Percentiles rank a stretch among this genome's conserved stretches.
Evolutionary conservation across 306 rosid species (phyloP).

Genomic region (Cajanus cajan): DNA sequence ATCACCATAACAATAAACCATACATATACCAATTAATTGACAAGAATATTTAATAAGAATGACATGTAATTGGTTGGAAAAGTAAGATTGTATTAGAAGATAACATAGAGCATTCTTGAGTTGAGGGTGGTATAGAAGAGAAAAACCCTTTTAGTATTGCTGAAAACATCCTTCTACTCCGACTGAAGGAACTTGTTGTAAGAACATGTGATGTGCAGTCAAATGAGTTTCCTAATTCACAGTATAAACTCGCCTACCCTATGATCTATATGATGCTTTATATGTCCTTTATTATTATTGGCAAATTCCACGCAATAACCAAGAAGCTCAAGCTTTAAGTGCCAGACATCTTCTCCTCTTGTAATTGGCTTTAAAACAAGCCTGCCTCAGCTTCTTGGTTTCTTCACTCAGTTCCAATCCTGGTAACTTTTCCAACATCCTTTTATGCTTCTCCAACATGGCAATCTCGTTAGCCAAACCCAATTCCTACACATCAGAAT

Average conservation of each 20-base stretch:
- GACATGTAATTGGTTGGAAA: background rate
- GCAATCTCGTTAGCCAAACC: slow-evolving; percentile 55
- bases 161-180: background rate
- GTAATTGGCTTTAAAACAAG: slow-evolving; percentile 69
- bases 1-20: background rate
- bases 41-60: background rate
- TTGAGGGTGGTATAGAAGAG: too few species aligned
- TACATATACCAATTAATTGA: background rate
- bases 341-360: slow-evolving; percentile 45
- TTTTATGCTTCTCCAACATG: slow-evolving; percentile 59
- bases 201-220: background rate
- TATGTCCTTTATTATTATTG: background rate
- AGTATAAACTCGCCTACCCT: background rate
- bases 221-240: slow-evolving; percentile 19
- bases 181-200: background rate
- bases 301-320: background rate
- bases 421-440: slow-evolving; percentile 52
- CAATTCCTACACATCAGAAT: slow-evolving; percentile 49
- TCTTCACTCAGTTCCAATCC: slow-evolving; percentile 48
- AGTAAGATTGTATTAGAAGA: background rate
- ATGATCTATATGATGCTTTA: background rate
- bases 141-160: too few species aligned
- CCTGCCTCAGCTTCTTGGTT: slow-evolving; percentile 76
- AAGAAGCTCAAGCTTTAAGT: background rate
- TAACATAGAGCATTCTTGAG: too few species aligned